phyloP scores from a whole-genome alignment of 345 rosid genomes.

The Salix koriyanagi region DNA sequence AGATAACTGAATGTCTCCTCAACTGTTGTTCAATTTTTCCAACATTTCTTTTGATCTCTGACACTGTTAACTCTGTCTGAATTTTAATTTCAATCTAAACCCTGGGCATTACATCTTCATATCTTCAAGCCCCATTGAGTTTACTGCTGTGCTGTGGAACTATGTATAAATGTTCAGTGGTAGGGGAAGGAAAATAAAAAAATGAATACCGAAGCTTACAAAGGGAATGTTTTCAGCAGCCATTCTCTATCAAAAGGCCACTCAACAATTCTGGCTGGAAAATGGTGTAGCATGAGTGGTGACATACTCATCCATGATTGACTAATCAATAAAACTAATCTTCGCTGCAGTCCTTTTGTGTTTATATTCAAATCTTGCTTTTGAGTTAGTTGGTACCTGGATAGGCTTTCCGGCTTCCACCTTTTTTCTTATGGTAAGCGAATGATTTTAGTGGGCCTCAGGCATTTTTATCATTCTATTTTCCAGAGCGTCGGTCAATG shows the following conservation, averaged over 20 bases:
- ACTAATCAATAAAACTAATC: neutral
- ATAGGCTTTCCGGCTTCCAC: too few species aligned
- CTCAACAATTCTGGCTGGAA: neutral
- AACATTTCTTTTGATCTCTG: conserved; percentile 1
- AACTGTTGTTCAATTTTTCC: neutral
- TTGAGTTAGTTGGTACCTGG: neutral
- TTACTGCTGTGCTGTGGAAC: neutral
- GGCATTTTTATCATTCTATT: neutral
- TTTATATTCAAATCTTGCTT: neutral
- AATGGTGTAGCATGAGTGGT: neutral
- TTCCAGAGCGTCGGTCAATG: neutral
- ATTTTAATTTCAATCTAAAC: neutral
- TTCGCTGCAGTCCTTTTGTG: neutral
- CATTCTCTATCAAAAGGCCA: neutral
- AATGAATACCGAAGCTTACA: neutral
- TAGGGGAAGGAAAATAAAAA: neutral
- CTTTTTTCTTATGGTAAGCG: too few species aligned
- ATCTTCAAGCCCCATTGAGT: neutral
- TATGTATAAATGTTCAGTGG: neutral
- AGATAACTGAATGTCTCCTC: conserved; percentile 3
- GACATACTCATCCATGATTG: neutral
- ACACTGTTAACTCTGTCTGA: neutral
- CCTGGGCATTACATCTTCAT: neutral
- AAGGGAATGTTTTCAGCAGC: neutral
- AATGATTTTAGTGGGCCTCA: too few species aligned